Evolutionary conservation across 106 monocot genomes (phyloP), one percentile per base, ranked within the genome.

Genomic region (Gastrodia elata): DNA sequence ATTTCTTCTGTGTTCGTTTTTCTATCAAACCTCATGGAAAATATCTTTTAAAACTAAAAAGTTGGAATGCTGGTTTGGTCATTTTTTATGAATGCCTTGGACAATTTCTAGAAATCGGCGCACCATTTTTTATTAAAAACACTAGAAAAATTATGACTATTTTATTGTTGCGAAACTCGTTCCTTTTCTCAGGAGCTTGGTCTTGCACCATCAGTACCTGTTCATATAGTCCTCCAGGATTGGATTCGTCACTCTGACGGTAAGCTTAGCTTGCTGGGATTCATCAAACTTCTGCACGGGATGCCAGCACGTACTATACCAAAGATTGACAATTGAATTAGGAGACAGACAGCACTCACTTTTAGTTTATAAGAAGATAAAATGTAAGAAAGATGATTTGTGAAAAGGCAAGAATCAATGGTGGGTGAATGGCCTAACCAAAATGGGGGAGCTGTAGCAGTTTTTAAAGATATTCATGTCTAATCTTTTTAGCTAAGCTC

Each of bases 181-280:
- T 22, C 22, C 6, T 52, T 3, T 52, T 56, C 48, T 15, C 77
- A 89, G 89, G 89, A 86, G 73, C 89, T 89, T 32, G 86, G 89
- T 1, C 84, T 89, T 28, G 71, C 83, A 27, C 86, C 85, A 56
- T 82, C 89, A 1, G 80, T 86, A 4, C 83, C 89, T 0, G 76
- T 89, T 70, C 89, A 89, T 43, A 73, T 81, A 14, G 89, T 89
- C 43, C 83, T 86, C 64, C 80, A 86, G 38, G 86, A 89, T 49
- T 86, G 86, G 86, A 89, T 89, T 43, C 61, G 84, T 26, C 86
- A 83, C 40, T 75, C 89, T 4, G 89, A 89, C 46, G 89, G 89
- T 55, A 89, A 89, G 65, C 79, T 89, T 22, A 89, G 89, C 64
- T 89, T 86, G 68, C 20, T 89, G 38, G 89, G 89, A 30, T 89